Conservation (phyloP, 352 stramenopile genomes). For the Phytophthora hibernalis region DNA sequence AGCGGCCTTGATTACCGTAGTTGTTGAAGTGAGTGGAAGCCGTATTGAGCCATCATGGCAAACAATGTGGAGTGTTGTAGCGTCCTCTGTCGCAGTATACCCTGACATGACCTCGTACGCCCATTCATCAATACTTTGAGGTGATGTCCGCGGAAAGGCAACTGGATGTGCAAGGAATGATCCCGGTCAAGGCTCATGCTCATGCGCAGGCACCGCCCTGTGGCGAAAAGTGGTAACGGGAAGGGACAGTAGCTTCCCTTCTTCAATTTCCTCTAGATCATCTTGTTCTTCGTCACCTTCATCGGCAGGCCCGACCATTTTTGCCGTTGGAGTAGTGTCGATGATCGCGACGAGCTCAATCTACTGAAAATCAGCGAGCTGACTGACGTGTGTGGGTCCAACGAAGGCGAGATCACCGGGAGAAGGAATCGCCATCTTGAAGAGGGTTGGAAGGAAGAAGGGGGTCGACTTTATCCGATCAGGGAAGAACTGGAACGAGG, state of each 20-base stretch:
- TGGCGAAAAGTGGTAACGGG: neutral
- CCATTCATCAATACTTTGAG: conserved; percentile 5
- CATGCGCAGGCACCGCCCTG: neutral
- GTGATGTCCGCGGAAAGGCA: neutral
- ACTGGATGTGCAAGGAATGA: conserved; percentile 4
- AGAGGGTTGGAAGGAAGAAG: neutral
- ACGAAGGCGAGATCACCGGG: conserved; percentile 5
- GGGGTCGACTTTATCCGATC: conserved; percentile 1
- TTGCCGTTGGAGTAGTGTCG: neutral
- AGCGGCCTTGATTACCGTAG: conserved; percentile 4
- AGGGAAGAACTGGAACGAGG: conserved; percentile 6
- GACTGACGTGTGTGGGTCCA: neutral
- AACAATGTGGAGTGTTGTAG: neutral
- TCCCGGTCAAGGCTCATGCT: neutral
- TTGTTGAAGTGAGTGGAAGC: neutral
- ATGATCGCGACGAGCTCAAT: neutral
- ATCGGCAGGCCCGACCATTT: neutral
- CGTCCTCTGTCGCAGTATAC: neutral
- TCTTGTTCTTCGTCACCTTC: neutral
- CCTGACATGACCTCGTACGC: conserved; percentile 6
- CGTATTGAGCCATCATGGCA: neutral
- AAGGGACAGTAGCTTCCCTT: neutral
- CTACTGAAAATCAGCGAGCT: conserved; percentile 17
- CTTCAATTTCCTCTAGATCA: neutral
- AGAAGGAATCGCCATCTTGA: neutral